These are phyloP conservation scores for Eutrema yunnanense DNA, from an alignment of 345 rosid genomes.

Conservation along the genomic window DNA sequence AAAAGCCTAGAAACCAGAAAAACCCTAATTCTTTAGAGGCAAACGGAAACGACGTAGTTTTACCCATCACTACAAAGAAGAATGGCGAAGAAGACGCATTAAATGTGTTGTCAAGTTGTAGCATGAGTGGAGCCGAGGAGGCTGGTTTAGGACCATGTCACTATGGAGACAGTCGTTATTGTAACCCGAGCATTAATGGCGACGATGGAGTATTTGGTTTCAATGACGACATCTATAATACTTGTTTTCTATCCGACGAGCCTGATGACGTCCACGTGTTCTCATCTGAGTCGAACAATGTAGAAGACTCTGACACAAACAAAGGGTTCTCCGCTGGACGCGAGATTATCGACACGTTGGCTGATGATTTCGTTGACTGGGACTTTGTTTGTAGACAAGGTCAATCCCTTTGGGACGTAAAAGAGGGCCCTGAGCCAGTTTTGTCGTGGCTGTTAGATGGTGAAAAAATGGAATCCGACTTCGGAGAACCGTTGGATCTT, in stretches of 20 bases:
- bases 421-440: neutral
- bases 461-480: neutral
- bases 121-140: neutral
- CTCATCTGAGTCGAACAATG: neutral
- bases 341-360: neutral
- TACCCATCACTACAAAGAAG: neutral
- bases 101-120: constrained; percentile 6
- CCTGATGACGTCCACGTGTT: neutral
- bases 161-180: neutral
- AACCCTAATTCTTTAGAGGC: neutral
- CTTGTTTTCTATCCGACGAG: neutral
- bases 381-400: constrained; percentile 17
- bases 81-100: neutral
- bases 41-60: neutral
- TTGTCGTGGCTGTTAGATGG: constrained; percentile 18
- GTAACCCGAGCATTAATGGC: neutral
- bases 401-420: constrained; percentile 8
- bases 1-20: neutral
- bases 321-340: neutral
- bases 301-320: neutral
- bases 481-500: neutral
- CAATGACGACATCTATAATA: neutral
- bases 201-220: constrained; percentile 8
- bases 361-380: constrained; percentile 20
- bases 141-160: constrained; percentile 1